A percentile compares a stretch with the other conserved stretches of the same genome.
These are phyloP conservation scores for Urtica urens DNA, from an alignment of 306 rosid species.

Conservation along the genomic window DNA sequence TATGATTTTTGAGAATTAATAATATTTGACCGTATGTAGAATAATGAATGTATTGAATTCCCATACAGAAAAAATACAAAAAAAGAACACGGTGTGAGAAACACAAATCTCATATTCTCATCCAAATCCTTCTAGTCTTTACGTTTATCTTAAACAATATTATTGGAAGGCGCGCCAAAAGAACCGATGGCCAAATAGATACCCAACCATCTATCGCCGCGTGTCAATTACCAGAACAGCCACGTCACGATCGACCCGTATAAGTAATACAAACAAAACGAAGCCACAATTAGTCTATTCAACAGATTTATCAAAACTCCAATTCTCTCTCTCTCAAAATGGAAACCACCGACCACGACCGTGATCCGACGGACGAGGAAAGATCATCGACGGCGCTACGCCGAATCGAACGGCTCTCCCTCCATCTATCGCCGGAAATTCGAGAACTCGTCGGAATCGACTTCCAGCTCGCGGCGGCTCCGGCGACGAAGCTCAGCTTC, in stretches of 20 bases:
- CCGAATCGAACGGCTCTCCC: constrained; percentile 43
- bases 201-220: background rate
- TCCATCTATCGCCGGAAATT: constrained; percentile 41
- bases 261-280: background rate
- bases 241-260: constrained; percentile 24
- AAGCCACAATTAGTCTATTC: background rate
- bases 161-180: constrained; percentile 31
- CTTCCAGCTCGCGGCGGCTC: constrained; percentile 17
- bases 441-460: background rate
- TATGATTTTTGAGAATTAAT: no score
- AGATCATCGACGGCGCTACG: constrained; percentile 24
- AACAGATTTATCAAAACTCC: background rate
- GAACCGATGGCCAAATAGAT: background rate
- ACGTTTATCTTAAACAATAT: background rate
- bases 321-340: constrained; percentile 1
- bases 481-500: constrained; percentile 35
- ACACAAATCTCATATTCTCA: background rate
- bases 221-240: background rate
- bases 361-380: constrained; percentile 20
- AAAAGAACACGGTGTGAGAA: no score
- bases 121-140: background rate
- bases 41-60: no score
- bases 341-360: constrained; percentile 1
- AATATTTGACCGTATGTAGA: no score
- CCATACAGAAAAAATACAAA: no score